phyloP scores from a whole-genome alignment of 1,284 basidiomycete genomes.

The Cutaneotrichosporon cyanovorans region DNA sequence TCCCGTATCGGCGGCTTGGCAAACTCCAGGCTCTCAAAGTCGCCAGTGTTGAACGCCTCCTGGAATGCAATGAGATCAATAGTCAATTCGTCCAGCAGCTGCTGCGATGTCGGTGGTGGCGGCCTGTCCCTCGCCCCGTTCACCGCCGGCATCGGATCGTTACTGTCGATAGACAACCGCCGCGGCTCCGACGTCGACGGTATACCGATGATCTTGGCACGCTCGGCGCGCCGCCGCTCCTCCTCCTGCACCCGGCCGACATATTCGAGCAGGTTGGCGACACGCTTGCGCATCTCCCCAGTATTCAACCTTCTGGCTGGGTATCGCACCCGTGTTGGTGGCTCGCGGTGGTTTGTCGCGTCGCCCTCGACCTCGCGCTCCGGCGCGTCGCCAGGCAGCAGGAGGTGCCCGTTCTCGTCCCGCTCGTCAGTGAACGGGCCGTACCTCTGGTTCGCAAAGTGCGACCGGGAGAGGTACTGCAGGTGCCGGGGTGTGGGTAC shows the following conservation, averaged over 20 bases:
- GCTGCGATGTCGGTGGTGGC: slow-evolving; percentile 51
- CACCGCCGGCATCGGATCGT: slow-evolving; percentile 1
- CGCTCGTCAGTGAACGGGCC: slow-evolving; percentile 34
- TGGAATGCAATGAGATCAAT: slow-evolving; percentile 78
- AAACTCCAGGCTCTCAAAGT: slow-evolving; percentile 15
- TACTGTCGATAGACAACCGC: neutral
- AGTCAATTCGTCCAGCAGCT: slow-evolving; percentile 80
- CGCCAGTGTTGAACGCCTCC: slow-evolving; percentile 64
- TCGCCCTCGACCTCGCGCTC: slow-evolving; percentile 27
- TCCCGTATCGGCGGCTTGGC: slow-evolving; percentile 17
- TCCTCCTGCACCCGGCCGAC: slow-evolving; percentile 58
- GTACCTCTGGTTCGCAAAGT: slow-evolving; percentile 33
- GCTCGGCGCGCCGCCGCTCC: slow-evolving; percentile 61
- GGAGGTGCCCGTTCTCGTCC: slow-evolving; percentile 26
- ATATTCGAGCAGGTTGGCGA: slow-evolving; percentile 84
- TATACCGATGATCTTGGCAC: slow-evolving; percentile 58
- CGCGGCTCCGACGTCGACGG: slow-evolving; percentile 9
- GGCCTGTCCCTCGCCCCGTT: neutral
- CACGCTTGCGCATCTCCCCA: slow-evolving; percentile 93
- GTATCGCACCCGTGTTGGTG: slow-evolving; percentile 88
- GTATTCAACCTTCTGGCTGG: slow-evolving; percentile 89
- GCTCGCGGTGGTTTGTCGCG: slow-evolving; percentile 55
- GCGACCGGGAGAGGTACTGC: slow-evolving; percentile 29
- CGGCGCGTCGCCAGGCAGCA: slow-evolving; percentile 25
- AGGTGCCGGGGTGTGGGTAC: slow-evolving; percentile 50